Conservation (phyloP, 208 protist genomes). For the Crithidia fasciculata region DNA sequence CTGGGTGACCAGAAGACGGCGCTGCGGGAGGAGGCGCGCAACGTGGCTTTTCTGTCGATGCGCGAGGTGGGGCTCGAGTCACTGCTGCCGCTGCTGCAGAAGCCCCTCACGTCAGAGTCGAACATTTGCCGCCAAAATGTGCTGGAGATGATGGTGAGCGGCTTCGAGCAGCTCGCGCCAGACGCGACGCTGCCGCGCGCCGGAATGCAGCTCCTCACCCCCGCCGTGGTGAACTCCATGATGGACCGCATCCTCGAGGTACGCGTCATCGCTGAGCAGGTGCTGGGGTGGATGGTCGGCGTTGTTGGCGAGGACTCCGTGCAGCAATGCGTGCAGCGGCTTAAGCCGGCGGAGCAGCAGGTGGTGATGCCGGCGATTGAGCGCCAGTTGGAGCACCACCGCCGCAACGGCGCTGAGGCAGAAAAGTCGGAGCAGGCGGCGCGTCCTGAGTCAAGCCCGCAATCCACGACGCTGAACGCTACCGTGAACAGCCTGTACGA, state of each 20-base stretch:
- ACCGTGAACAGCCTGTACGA: constrained; percentile 18
- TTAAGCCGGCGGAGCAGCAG: constrained; percentile 86
- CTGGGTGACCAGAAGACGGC: constrained; percentile 82
- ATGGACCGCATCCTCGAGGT: constrained; percentile 89
- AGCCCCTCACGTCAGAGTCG: constrained; percentile 79
- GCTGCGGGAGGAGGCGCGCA: constrained; percentile 79
- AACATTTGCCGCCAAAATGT: constrained; percentile 73
- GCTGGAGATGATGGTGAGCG: constrained; percentile 74
- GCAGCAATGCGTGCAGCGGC: constrained; percentile 48
- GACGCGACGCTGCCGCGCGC: constrained; percentile 49
- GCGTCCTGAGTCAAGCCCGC: neutral
- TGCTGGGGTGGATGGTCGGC: constrained; percentile 69
- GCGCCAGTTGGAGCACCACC: constrained; percentile 60
- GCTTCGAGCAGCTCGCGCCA: constrained; percentile 57
- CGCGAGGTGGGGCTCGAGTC: constrained; percentile 67
- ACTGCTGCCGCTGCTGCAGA: constrained; percentile 69
- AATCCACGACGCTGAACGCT: constrained; percentile 14
- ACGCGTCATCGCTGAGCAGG: constrained; percentile 72
- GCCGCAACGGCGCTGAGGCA: constrained; percentile 1
- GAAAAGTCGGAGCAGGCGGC: constrained; percentile 10
- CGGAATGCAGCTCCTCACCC: constrained; percentile 57
- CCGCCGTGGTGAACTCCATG: constrained; percentile 58
- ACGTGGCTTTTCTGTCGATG: constrained; percentile 59
- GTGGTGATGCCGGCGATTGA: constrained; percentile 71
- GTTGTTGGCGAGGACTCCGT: constrained; percentile 73